Base-by-base conservation (phyloP, 768 basidiomycete genomes). In the Flagelloscypha sp. region DNA sequence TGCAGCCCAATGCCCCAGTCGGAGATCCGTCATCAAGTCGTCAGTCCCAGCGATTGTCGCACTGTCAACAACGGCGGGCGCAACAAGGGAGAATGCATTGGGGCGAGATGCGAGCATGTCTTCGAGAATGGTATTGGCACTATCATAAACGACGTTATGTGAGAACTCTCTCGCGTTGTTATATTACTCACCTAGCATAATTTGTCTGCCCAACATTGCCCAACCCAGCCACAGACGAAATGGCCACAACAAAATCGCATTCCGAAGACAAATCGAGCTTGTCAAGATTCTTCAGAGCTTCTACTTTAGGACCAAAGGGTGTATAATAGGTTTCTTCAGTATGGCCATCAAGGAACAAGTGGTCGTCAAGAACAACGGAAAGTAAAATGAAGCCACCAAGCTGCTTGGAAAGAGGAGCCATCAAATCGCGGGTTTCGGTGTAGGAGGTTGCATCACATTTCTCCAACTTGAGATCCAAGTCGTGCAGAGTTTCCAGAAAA, bases 181-280 rank as follows among this genome's bases (percentile, higher is more conserved):
- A 20, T 10, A 16, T 33, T 1, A 24, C 31, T 40, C 28, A 62
- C 58, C 50, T 48, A 6, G 57, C 51, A 42, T 65, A 65, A 35
- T 63, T 66, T 0, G 60, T 54, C 42, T 66, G 64, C 2, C 63
- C 64, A 12, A 48, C 45, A 32, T 43, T 53, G 9, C 64, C 64
- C 7, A 56, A 20, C 10, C 30, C 41, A 5, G 55, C 39, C 5
- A 59, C 52, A 1, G 62, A 61, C 0, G 61, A 59, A 23, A 61
- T 51, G 2, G 52, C 44, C 27, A 65, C 43, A 11, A 62, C 39
- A 41, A 63, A 66, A 17, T 65, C 63, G n/a, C 62, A 45, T 7
- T 35, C 30, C 9, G 40, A 29, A 13, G 64, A 39, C 27, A 53
- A 42, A 7, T 56, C 36, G 6, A 49, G 44, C 11, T 47, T 38